A percentile compares a stretch with the other conserved stretches of the same genome.
Conservation (phyloP, 306 rosid species). For the Castanopsis chinensis region DNA sequence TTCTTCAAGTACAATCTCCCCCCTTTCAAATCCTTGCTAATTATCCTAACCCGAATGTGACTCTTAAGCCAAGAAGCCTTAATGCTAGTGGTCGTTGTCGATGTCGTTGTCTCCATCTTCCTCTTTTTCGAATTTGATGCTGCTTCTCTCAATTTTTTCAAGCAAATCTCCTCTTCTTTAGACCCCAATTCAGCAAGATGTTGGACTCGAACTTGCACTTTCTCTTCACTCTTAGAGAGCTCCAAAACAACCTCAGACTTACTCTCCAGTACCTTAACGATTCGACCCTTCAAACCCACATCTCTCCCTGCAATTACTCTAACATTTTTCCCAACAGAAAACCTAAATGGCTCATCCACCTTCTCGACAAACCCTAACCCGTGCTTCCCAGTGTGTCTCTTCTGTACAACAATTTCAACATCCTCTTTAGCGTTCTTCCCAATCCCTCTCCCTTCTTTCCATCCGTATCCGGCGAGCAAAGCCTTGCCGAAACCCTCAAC, state of each 20-base stretch:
- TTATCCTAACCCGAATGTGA: slow-evolving; percentile 74
- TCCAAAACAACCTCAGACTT: slow-evolving; percentile 38
- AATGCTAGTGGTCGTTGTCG: slow-evolving; percentile 23
- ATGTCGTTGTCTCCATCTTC: slow-evolving; percentile 14
- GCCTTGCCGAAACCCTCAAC: slow-evolving; percentile 84
- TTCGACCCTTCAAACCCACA: slow-evolving; percentile 53
- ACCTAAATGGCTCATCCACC: not conserved
- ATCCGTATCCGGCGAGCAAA: slow-evolving; percentile 79
- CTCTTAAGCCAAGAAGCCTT: slow-evolving; percentile 66
- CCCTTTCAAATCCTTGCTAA: slow-evolving; percentile 60
- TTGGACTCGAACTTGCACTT: slow-evolving; percentile 34
- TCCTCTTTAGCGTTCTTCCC: slow-evolving; percentile 75
- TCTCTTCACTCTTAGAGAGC: slow-evolving; percentile 36
- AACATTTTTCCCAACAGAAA: slow-evolving; percentile 34
- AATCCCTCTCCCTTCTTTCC: slow-evolving; percentile 81
- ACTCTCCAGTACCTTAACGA: slow-evolving; percentile 35
- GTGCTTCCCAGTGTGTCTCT: slow-evolving; percentile 50
- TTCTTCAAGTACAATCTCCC: slow-evolving; percentile 74
- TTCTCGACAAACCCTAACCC: slow-evolving; percentile 67
- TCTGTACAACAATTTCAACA: slow-evolving; percentile 49
- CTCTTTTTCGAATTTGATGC: slow-evolving; percentile 15
- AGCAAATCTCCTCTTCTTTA: slow-evolving; percentile 55
- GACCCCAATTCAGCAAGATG: slow-evolving; percentile 66
- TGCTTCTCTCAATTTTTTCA: slow-evolving; percentile 56
- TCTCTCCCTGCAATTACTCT: slow-evolving; percentile 60